These are phyloP conservation scores for Cercospora berteroae DNA, from an alignment of 2,329 filamentous ascomycete species.

Conservation along the genomic window DNA sequence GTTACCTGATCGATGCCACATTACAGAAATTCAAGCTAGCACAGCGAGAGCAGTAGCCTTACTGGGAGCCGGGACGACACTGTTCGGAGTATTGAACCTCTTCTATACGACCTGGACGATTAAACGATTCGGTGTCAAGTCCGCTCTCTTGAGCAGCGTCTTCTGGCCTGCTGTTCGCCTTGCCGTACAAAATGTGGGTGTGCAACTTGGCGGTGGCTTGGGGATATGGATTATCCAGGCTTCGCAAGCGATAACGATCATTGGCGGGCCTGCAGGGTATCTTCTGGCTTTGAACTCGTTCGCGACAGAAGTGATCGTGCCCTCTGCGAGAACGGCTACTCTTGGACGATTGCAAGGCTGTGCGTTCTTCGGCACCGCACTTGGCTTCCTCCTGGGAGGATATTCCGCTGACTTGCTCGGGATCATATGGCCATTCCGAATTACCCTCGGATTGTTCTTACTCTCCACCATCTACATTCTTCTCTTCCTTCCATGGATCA, in stretches of 20 bases:
- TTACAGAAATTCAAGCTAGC: slow-evolving; percentile 61
- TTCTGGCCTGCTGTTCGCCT: slow-evolving; percentile 64
- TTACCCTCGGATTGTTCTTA: slow-evolving; percentile 59
- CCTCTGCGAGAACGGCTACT: slow-evolving; percentile 60
- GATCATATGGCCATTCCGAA: slow-evolving; percentile 63
- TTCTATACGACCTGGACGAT: slow-evolving; percentile 67
- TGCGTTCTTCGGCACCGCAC: slow-evolving; percentile 64
- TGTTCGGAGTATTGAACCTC: slow-evolving; percentile 66
- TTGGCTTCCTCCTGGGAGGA: slow-evolving; percentile 65
- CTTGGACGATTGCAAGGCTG: slow-evolving; percentile 65
- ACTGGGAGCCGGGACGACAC: slow-evolving; percentile 64
- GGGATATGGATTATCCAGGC: slow-evolving; percentile 69
- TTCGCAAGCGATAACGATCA: slow-evolving; percentile 65
- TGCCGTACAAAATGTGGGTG: slow-evolving; percentile 62
- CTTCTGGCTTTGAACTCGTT: slow-evolving; percentile 68
- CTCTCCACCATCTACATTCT: slow-evolving; percentile 44
- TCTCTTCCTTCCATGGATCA: slow-evolving; percentile 50
- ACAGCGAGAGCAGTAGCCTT: slow-evolving; percentile 65
- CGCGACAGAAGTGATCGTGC: slow-evolving; percentile 62
- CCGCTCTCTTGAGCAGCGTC: slow-evolving; percentile 61
- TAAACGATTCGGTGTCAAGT: slow-evolving; percentile 63
- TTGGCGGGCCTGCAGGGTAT: slow-evolving; percentile 69
- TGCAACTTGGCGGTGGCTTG: slow-evolving; percentile 57
- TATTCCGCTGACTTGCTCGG: slow-evolving; percentile 62
- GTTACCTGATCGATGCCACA: slow-evolving; percentile 54